Base-by-base conservation (phyloP, 805 yeast species). In the Yamadazyma tumulicola region DNA sequence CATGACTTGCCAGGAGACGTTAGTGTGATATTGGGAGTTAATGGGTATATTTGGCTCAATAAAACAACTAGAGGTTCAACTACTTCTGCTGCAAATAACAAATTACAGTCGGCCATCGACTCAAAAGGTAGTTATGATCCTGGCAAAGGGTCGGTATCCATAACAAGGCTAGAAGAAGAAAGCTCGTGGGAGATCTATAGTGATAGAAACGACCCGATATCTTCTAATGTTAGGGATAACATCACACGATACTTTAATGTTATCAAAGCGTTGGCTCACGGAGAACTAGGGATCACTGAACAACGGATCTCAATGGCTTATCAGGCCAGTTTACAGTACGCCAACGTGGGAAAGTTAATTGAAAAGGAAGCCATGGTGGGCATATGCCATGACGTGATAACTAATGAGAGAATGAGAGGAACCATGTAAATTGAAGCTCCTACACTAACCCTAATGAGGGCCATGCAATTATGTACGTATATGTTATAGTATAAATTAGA, bases 101-200 rank as follows among this genome's bases (percentile, higher is more conserved):
- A 53, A 37, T 48, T 59, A 2, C 72, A 65, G 36, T 72, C 76
- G 8, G 59, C 67, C 4, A 38, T 69, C 4, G 63, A 60, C 6
- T 38, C 64, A 0, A 45, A 47, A 18, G 61, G 60, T 4, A 54
- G 61, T 3, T 78, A 77, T 47, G 61, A 62, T 4, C 74, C 78
- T 5, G 85, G 84, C 7, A 66, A 69, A 35, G 83, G 77, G 1
- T 67, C 81, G 8, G 77, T 77, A 6, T 69, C 85, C 2, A 85
- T 91, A 34, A 88, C 96, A 9, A 72, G 95, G 47, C 64, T 93
- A 31, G 96, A 89, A 55, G 93, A 85, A 57, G 96, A 89, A 52
- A 81, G 94, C 19, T 83, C 96, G 1, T 81, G 94, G 93, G 95
- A 89, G 54, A 91, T 93, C 26, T 93, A 93, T 63, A 80, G 91